Conservation (phyloP, 225 moss, liverwort and hornwort species). For the Sphagnum tenellum region DNA sequence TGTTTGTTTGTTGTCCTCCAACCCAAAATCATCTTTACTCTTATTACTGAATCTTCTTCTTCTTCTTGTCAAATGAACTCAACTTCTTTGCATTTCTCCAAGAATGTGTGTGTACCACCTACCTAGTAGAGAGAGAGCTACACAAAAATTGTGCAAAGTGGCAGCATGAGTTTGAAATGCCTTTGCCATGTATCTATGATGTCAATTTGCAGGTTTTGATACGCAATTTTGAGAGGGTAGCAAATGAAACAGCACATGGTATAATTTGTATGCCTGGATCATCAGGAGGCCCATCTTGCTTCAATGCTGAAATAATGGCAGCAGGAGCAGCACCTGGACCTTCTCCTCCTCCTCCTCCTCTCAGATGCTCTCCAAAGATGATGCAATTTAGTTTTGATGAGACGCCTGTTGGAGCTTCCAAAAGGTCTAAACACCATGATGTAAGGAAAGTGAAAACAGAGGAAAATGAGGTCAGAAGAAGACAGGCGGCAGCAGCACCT, state of each 20-base stretch:
- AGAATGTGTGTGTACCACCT: too few species aligned
- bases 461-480: too few species aligned
- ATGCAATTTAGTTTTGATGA: slow-evolving; percentile 18
- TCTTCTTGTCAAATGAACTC: too few species aligned
- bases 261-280: neutral
- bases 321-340: too few species aligned
- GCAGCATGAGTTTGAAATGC: neutral
- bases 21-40: neutral
- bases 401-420: neutral
- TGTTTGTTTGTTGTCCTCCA: slow-evolving; percentile 3
- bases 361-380: slow-evolving; percentile 4
- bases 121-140: neutral
- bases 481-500: too few species aligned
- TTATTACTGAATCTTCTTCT: too few species aligned
- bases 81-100: too few species aligned
- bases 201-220: slow-evolving; percentile 35
- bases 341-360: neutral
- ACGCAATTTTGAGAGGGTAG: slow-evolving; percentile 57
- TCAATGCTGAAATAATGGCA: neutral
- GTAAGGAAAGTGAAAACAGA: slow-evolving; percentile 12
- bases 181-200: too few species aligned
- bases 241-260: slow-evolving; percentile 17
- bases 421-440: slow-evolving; percentile 2
- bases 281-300: slow-evolving; percentile 1
- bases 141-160: neutral